Percentiles rank a stretch among this genome's conserved stretches.
Evolutionary conservation across 768 basidiomycete genomes (phyloP).

Genomic region (Mycena latifolia): DNA sequence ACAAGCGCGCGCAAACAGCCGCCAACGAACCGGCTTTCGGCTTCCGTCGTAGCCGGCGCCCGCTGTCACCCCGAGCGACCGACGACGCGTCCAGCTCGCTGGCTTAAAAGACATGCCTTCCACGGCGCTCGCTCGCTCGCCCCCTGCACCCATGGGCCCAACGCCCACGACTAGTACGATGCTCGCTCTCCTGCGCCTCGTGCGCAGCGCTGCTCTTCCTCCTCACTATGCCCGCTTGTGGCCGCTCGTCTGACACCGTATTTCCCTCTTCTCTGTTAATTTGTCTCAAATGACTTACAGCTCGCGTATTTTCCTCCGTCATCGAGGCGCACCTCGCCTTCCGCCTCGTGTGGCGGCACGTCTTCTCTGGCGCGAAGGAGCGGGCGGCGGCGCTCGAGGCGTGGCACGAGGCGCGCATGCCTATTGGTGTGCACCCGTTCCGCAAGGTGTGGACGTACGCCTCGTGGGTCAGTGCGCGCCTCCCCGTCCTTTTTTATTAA

Average conservation of each 20-base stretch:
- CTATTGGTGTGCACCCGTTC: slow-evolving; percentile 71
- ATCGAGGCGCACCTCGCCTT: slow-evolving; percentile 27
- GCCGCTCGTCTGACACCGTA: slow-evolving; percentile 32
- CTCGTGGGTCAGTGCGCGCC: slow-evolving; percentile 62
- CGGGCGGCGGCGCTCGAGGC: slow-evolving; percentile 41
- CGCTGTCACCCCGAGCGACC: too few species aligned
- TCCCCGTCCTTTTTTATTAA: background rate
- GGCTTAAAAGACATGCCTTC: too few species aligned
- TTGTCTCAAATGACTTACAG: background rate
- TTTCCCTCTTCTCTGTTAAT: background rate
- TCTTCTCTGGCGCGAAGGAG: slow-evolving; percentile 51
- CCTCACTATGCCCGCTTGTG: slow-evolving; percentile 23
- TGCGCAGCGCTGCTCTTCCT: slow-evolving; percentile 12
- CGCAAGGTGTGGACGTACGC: slow-evolving; percentile 53
- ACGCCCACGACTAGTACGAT: too few species aligned
- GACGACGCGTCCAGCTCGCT: too few species aligned
- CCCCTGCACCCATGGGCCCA: too few species aligned
- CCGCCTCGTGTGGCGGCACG: slow-evolving; percentile 44
- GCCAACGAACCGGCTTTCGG: too few species aligned
- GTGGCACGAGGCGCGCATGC: slow-evolving; percentile 34
- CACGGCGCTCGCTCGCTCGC: too few species aligned
- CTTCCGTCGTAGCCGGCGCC: too few species aligned
- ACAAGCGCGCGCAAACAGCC: too few species aligned
- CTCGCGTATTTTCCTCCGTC: slow-evolving; percentile 22
- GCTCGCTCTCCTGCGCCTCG: too few species aligned